Evolutionary conservation across 1,284 basidiomycete species (phyloP).

Genomic region (Marasmius oreades): DNA sequence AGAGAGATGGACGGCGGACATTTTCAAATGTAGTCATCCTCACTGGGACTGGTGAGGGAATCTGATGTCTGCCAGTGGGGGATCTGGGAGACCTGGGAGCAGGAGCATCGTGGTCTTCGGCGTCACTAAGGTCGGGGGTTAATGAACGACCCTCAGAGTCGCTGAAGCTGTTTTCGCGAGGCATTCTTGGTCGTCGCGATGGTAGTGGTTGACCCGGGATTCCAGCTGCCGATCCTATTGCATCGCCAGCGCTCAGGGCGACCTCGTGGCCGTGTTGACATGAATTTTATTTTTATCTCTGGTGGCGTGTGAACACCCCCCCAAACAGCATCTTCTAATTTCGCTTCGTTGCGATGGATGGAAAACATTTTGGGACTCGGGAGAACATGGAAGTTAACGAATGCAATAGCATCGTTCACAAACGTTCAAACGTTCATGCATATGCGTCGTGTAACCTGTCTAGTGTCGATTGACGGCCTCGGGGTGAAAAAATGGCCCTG

Average conservation of each 20-base stretch:
- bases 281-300: background rate
- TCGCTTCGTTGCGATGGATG: no score
- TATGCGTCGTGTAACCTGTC: no score
- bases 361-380: background rate
- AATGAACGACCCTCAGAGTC: constrained; percentile 46
- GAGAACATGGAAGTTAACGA: no score
- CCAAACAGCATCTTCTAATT: no score
- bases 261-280: background rate
- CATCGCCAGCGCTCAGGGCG: background rate
- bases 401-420: no score
- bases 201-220: background rate
- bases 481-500: no score
- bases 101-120: constrained; percentile 23
- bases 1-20: background rate
- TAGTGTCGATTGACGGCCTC: no score
- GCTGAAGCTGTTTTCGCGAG: constrained; percentile 48
- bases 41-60: background rate
- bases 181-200: constrained; percentile 29
- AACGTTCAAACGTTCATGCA: no score
- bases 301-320: background rate
- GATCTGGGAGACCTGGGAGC: constrained; percentile 15
- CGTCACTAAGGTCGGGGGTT: constrained; percentile 37
- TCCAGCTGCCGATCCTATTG: no score
- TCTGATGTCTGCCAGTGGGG: constrained; percentile 5
- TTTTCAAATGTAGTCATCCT: background rate